phyloP scores from a whole-genome alignment of 352 stramenopile genomes.

The Globisporangium uncinulatum region DNA sequence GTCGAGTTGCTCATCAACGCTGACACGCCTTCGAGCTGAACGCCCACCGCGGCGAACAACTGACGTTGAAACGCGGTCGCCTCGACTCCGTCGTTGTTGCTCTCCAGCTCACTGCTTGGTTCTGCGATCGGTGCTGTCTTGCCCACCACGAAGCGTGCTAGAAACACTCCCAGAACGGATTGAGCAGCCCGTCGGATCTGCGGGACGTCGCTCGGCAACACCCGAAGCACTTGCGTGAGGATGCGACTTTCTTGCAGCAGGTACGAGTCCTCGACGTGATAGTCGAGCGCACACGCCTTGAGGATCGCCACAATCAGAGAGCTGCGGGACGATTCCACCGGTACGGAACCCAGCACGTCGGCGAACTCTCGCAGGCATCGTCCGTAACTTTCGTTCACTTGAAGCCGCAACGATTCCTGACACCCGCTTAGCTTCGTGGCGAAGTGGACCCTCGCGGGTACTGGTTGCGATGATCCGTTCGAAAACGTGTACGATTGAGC shows the following conservation, averaged over 20 bases:
- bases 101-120: conserved; percentile 8
- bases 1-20: conserved; percentile 16
- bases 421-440: conserved; percentile 47
- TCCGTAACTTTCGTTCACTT: conserved; percentile 46
- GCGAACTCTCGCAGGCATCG: conserved; percentile 27
- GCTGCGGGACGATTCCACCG: conserved; percentile 17
- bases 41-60: conserved; percentile 54
- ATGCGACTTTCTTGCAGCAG: conserved; percentile 62
- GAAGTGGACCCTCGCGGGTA: conserved; percentile 44
- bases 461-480: conserved; percentile 8
- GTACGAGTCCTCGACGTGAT: conserved; percentile 69
- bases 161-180: conserved; percentile 43
- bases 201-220: conserved; percentile 39
- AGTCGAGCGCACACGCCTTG: conserved; percentile 59
- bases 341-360: conserved; percentile 12
- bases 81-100: conserved; percentile 21
- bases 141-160: conserved; percentile 55
- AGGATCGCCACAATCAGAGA: conserved; percentile 39
- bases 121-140: conserved; percentile 18
- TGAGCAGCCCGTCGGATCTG: conserved; percentile 49
- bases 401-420: conserved; percentile 31
- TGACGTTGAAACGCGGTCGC: conserved; percentile 57
- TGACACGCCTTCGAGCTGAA: conserved; percentile 54
- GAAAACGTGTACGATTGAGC: conserved; percentile 21
- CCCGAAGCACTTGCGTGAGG: conserved; percentile 39